A percentile compares a stretch with the other conserved stretches of the same genome.
Evolutionary conservation across 2,329 filamentous ascomycete genomes (phyloP).

Genomic region (Claviceps sorghi): DNA sequence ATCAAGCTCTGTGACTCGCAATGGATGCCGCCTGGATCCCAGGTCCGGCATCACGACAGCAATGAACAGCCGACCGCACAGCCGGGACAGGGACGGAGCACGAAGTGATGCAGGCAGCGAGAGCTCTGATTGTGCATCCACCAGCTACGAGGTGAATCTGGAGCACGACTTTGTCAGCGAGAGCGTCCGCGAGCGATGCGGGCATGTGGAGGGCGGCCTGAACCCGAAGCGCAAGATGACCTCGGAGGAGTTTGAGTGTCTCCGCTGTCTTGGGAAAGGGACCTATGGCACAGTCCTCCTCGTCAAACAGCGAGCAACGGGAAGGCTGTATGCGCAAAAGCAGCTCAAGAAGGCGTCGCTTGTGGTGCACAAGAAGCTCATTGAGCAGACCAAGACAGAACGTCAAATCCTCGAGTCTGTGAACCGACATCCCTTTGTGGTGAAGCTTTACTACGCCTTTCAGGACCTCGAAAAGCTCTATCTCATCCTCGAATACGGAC

Average conservation of each 20-base stretch:
- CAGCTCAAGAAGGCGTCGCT: slow-evolving; percentile 96
- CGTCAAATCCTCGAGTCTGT: slow-evolving; percentile 88
- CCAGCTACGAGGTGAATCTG: slow-evolving; percentile 73
- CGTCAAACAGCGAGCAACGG: slow-evolving; percentile 78
- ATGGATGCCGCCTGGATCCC: slow-evolving; percentile 25
- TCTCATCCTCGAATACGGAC: slow-evolving; percentile 91
- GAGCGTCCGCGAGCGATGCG: slow-evolving; percentile 32
- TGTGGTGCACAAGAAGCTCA: slow-evolving; percentile 85
- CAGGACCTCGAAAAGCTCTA: slow-evolving; percentile 97
- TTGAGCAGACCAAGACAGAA: slow-evolving; percentile 97
- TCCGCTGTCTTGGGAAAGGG: slow-evolving; percentile 89
- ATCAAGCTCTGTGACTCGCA: slow-evolving; percentile 40
- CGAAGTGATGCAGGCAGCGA: slow-evolving; percentile 38
- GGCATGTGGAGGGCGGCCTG: slow-evolving; percentile 37
- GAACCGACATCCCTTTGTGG: slow-evolving; percentile 92
- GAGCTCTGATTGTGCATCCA: slow-evolving; percentile 51
- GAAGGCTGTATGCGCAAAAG: slow-evolving; percentile 90
- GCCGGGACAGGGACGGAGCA: slow-evolving; percentile 43
- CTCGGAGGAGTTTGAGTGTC: slow-evolving; percentile 73
- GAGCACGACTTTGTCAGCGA: slow-evolving; percentile 74
- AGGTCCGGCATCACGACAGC: slow-evolving; percentile 32
- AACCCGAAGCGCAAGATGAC: slow-evolving; percentile 67
- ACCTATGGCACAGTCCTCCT: slow-evolving; percentile 90
- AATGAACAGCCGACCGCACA: slow-evolving; percentile 39
- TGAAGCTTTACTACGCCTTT: slow-evolving; percentile 96